A percentile compares a stretch with the other conserved stretches of the same genome.
These are phyloP conservation scores for Tuctoria greenei DNA, from an alignment of 176 grass and related monocot genomes.

Conservation along the genomic window DNA sequence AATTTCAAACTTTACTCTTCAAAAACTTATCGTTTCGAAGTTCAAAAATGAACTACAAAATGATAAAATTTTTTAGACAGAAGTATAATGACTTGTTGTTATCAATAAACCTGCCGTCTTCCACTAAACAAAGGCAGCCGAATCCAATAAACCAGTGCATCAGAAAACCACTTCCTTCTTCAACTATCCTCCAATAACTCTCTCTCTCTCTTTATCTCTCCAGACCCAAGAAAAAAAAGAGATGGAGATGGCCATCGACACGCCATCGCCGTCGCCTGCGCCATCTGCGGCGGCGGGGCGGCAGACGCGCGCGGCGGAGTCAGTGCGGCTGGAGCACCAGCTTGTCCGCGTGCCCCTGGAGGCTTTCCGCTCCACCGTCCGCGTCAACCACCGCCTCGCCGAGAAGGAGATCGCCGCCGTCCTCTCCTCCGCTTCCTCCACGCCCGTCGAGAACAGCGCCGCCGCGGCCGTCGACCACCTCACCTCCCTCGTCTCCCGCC, in stretches of 20 bases:
- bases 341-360: constrained; percentile 85
- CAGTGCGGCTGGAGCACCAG: constrained; percentile 82
- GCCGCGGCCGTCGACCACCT: constrained; percentile 61
- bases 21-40: too few species aligned
- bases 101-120: too few species aligned
- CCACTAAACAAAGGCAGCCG: too few species aligned
- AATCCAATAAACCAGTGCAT: not conserved
- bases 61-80: too few species aligned
- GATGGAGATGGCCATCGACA: constrained; percentile 95
- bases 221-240: not conserved
- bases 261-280: constrained; percentile 44
- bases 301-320: constrained; percentile 60
- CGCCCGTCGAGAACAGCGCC: not conserved
- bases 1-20: too few species aligned
- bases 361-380: constrained; percentile 69
- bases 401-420: constrained; percentile 87
- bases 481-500: constrained; percentile 85
- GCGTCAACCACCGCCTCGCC: constrained; percentile 63
- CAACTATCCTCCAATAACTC: constrained; percentile 23
- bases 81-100: too few species aligned
- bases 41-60: too few species aligned
- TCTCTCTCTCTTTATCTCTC: not conserved
- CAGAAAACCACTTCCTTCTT: not conserved
- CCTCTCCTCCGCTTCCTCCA: constrained; percentile 50
- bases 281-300: constrained; percentile 36